Base-by-base conservation (phyloP, 2,329 filamentous ascomycete genomes). In the Colletotrichum gloeosporioides region DNA sequence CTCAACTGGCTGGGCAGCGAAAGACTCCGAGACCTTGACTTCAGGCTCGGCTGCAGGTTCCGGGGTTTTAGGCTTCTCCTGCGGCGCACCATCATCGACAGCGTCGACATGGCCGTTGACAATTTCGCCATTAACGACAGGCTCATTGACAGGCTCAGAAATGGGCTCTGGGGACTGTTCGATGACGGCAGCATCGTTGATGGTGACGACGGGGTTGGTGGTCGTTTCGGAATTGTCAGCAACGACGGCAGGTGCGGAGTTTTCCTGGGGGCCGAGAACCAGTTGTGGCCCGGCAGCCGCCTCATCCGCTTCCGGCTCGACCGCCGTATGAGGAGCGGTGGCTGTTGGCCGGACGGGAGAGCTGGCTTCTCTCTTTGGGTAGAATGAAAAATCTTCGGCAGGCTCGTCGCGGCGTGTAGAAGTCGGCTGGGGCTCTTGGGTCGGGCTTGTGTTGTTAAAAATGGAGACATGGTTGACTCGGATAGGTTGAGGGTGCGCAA, bases 401-500 rank as follows among this genome's bases (percentile, higher is more conserved):
- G 66, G 49, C 10, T 61, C 44, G 22, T 44, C 9, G 68, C 59
- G 57, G 15, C 27, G 64, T 9, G 49, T 36, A 32, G 53, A 16
- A 22, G 29, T 63, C 22, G 57, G 16, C 44, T 44, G 55, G 13
- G 32, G 22, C n/a, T 76, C 57, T 64, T 34, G 64, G 59, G 57
- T 57, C 25, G 64, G 22, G 34, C 36, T 22, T 25, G 69, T 44
- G 34, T 55, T 29, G 29, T 68, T 75, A 61, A 78, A 76, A 39
- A 78, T 77, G 36, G 75, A 69, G 31, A 75, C 59, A 12, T 77
- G 71, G 16, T 72, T 78, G 64, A 75, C 55, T 62, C 66, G 75
- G 15, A 78, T 76, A 10, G 77, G 77, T 36, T 73, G 75, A n/a
- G 77, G 77, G 34, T 78, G 71, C 7, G 69, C 75, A 44, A 78